phyloP scores from a whole-genome alignment of 805 yeast genomes.

The Wickerhamomyces pijperi region DNA sequence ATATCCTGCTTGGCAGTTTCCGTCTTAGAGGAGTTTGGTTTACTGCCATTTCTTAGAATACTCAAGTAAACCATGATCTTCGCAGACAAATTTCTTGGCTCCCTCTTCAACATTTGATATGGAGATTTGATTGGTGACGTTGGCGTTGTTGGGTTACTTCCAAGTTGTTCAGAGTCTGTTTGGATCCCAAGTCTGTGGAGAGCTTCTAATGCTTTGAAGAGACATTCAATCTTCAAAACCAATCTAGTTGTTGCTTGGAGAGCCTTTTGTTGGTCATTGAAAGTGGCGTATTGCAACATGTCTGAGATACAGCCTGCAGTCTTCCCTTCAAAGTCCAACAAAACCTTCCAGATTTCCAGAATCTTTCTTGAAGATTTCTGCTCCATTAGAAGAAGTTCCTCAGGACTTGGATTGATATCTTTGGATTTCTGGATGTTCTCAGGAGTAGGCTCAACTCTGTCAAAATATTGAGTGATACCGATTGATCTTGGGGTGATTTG shows the following conservation, averaged over 20 bases:
- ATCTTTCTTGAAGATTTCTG: slow-evolving; percentile 49
- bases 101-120: slow-evolving; percentile 15
- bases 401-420: slow-evolving; percentile 29
- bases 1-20: slow-evolving; percentile 35
- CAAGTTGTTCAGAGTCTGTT: slow-evolving; percentile 4
- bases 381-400: slow-evolving; percentile 46
- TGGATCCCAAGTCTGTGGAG: slow-evolving; percentile 22
- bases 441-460: slow-evolving; percentile 16
- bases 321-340: slow-evolving; percentile 83
- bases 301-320: slow-evolving; percentile 84
- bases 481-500: slow-evolving; percentile 53
- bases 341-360: slow-evolving; percentile 68
- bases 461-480: slow-evolving; percentile 27
- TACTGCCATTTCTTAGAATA: slow-evolving; percentile 40
- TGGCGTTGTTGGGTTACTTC: slow-evolving; percentile 4
- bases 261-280: slow-evolving; percentile 59
- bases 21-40: slow-evolving; percentile 28
- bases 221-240: slow-evolving; percentile 60
- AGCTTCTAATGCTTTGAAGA: slow-evolving; percentile 66
- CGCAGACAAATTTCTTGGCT: slow-evolving; percentile 77
- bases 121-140: slow-evolving; percentile 5
- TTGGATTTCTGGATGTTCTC: slow-evolving; percentile 13
- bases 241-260: slow-evolving; percentile 59
- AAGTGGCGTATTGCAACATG: slow-evolving; percentile 78
- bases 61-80: slow-evolving; percentile 86